Evolutionary conservation across 352 stramenopile genomes (phyloP).

Genomic region (Pythium graminicola): DNA sequence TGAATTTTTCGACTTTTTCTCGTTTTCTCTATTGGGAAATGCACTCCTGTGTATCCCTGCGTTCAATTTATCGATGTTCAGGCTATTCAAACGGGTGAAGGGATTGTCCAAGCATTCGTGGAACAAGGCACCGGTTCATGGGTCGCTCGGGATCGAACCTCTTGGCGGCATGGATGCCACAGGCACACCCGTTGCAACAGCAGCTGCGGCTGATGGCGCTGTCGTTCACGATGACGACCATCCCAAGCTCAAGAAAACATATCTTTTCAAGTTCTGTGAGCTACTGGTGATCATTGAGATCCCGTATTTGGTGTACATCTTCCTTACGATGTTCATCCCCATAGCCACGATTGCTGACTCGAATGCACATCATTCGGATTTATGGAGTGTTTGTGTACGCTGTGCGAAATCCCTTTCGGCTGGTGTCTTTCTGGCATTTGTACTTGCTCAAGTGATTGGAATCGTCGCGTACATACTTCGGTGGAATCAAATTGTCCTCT

Average conservation of each 20-base stretch:
- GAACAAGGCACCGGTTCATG: constrained; percentile 13
- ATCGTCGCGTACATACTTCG: constrained; percentile 52
- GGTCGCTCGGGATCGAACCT: constrained; percentile 17
- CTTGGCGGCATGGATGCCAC: constrained; percentile 18
- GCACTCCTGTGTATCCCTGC: constrained; percentile 62
- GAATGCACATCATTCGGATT: constrained; percentile 22
- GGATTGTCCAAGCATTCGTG: constrained; percentile 20
- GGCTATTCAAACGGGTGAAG: constrained; percentile 36
- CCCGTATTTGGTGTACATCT: constrained; percentile 51
- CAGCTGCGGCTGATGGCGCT: constrained; percentile 26
- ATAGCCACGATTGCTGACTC: constrained; percentile 4
- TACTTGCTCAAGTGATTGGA: constrained; percentile 46
- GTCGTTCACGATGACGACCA: constrained; percentile 42
- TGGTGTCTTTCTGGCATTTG: constrained; percentile 30
- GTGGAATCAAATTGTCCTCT: constrained; percentile 76
- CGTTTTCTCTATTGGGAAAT: constrained; percentile 53
- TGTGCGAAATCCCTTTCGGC: constrained; percentile 30
- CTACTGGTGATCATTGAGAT: constrained; percentile 74
- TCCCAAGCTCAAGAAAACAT: constrained; percentile 56
- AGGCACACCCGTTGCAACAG: constrained; percentile 24
- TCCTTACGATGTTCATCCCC: constrained; percentile 42
- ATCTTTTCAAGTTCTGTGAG: constrained; percentile 68
- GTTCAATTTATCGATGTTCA: constrained; percentile 51
- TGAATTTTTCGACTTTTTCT: constrained; percentile 59
- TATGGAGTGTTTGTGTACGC: constrained; percentile 28